These are phyloP conservation scores for Ichthyophthirius multifiliis DNA, from an alignment of 169 alveolate species.

Conservation along the genomic window DNA sequence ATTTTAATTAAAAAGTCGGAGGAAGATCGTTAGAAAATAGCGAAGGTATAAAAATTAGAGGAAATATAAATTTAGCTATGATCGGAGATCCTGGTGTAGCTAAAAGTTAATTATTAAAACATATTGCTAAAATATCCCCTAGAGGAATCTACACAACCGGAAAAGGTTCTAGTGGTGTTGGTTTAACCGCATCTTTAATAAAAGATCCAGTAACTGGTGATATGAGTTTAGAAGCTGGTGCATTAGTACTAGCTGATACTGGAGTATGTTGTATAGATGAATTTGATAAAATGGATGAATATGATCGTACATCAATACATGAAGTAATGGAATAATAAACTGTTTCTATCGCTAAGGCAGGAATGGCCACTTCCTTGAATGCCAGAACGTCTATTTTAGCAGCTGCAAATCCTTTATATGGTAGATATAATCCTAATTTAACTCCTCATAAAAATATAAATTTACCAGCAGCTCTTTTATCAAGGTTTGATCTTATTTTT, in stretches of 20 bases:
- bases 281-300: conserved; percentile 97
- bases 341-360: conserved; percentile 98
- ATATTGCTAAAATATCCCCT: conserved; percentile 67
- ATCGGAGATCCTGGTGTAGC: conserved; percentile 99
- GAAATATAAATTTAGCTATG: conserved; percentile 95
- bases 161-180: conserved; percentile 95
- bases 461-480: conserved; percentile 96
- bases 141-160: conserved; percentile 83
- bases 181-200: conserved; percentile 98
- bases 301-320: conserved; percentile 96
- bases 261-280: conserved; percentile 99
- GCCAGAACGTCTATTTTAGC: conserved; percentile 96
- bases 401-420: conserved; percentile 97
- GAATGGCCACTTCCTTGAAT: conserved; percentile 90
- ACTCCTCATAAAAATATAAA: conserved; percentile 94
- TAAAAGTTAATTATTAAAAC: conserved; percentile 93
- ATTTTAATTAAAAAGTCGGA: conserved; percentile 59
- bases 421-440: conserved; percentile 92
- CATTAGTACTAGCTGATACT: conserved; percentile 95
- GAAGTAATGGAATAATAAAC: conserved; percentile 99
- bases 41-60: conserved; percentile 97
- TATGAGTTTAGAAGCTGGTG: conserved; percentile 97
- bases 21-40: conserved; percentile 91
- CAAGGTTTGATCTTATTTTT: conserved; percentile 94
- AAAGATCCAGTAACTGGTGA: conserved; percentile 90